phyloP scores from a whole-genome alignment of 2,329 filamentous ascomycete species.

The Calonectria pseudoreteaudii region DNA sequence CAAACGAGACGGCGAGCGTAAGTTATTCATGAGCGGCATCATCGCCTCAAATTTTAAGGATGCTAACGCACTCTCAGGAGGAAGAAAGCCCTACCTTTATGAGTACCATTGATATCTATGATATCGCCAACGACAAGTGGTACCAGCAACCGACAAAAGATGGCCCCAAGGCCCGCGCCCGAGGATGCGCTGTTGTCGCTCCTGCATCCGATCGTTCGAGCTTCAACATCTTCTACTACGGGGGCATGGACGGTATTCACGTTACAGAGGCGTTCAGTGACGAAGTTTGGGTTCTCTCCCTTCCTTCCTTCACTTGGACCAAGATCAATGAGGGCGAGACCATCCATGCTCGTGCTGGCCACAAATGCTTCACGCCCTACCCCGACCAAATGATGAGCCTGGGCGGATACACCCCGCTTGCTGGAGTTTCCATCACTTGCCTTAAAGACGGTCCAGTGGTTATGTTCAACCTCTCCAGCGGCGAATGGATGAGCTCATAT shows the following conservation, averaged over 20 bases:
- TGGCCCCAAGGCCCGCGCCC: conserved; percentile 67
- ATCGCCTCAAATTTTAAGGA: not conserved
- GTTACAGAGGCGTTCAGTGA: conserved; percentile 59
- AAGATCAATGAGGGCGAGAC: conserved; percentile 58
- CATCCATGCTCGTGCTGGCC: conserved; percentile 74
- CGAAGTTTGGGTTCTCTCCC: conserved; percentile 83
- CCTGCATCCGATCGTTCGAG: conserved; percentile 77
- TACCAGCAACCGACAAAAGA: conserved; percentile 74
- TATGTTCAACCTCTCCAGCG: conserved; percentile 79
- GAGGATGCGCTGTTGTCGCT: conserved; percentile 82
- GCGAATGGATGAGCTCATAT: conserved; percentile 78
- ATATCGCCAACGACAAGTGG: conserved; percentile 77
- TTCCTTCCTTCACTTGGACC: conserved; percentile 87
- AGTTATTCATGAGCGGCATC: conserved; percentile 23
- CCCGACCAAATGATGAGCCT: conserved; percentile 85
- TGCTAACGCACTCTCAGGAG: conserved; percentile 53
- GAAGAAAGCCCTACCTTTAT: conserved; percentile 78
- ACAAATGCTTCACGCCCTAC: conserved; percentile 80
- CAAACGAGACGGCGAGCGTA: conserved; percentile 49
- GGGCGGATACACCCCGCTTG: conserved; percentile 69
- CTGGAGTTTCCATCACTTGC: conserved; percentile 52
- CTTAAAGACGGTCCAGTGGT: conserved; percentile 66
- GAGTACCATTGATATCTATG: conserved; percentile 80
- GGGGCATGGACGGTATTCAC: conserved; percentile 73
- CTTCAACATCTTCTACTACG: conserved; percentile 88